Conservation (phyloP, 2,329 filamentous ascomycete species). For the Colletotrichum tanaceti region DNA sequence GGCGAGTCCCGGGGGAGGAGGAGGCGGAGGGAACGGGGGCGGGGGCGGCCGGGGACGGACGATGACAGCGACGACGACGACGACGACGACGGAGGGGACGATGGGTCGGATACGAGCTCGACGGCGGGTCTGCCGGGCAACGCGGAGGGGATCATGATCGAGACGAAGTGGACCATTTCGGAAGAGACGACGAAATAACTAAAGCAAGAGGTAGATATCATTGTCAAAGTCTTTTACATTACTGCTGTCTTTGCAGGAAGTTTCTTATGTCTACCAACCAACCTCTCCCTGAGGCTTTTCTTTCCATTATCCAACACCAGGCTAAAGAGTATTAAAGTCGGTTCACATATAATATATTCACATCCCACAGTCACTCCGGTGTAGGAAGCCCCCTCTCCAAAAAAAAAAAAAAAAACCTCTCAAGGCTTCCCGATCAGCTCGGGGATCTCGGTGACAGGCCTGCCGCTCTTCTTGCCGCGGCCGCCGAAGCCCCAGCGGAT, state of each 20-base stretch:
- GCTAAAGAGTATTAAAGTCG: no score
- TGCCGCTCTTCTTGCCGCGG: constrained; percentile 41
- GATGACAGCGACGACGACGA: no score
- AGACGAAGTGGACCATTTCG: constrained; percentile 31
- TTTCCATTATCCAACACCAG: no score
- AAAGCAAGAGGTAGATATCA: neutral
- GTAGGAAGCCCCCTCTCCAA: no score
- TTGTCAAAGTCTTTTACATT: no score
- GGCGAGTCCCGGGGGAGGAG: neutral
- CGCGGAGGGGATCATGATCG: constrained; percentile 23
- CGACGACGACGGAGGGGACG: constrained; percentile 9
- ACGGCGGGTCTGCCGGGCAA: constrained; percentile 22
- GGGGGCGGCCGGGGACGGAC: neutral
- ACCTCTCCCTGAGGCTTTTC: no score
- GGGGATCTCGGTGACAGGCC: neutral
- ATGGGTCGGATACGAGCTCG: constrained; percentile 22
- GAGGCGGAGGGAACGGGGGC: no score
- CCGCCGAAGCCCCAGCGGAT: constrained; percentile 66
- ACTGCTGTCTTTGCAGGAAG: no score
- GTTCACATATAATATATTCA: no score
- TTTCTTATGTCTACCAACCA: no score
- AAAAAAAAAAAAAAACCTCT: no score
- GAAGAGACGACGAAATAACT: constrained; percentile 29
- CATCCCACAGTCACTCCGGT: no score
- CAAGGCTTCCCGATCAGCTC: constrained; percentile 1